phyloP scores from a whole-genome alignment of 257 asterid genomes.

The Linaria vulgaris region DNA sequence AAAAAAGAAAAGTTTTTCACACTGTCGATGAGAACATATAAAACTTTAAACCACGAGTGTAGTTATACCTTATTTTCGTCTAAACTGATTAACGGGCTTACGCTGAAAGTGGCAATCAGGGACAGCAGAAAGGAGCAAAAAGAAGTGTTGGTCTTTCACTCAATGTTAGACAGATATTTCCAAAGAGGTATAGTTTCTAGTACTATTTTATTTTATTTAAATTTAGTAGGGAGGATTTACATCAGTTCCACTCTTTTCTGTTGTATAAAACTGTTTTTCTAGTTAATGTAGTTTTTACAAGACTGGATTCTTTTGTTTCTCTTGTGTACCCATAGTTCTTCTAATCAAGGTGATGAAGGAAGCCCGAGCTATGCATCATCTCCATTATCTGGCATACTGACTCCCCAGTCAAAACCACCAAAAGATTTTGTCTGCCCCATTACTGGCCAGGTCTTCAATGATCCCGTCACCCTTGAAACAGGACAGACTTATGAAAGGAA shows the following conservation, averaged over 20 bases:
- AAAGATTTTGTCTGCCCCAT: slow-evolving; percentile 87
- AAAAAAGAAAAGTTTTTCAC: too few relatives aligned
- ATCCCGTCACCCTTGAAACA: slow-evolving; percentile 84
- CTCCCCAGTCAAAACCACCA: slow-evolving; percentile 83
- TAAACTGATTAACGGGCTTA: slow-evolving; percentile 13
- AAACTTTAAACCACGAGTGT: not conserved
- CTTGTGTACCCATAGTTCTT: slow-evolving; percentile 38
- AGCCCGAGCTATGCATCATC: slow-evolving; percentile 49
- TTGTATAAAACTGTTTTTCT: too few relatives aligned
- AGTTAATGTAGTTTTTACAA: not conserved
- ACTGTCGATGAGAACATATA: too few relatives aligned
- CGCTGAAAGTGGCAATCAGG: slow-evolving; percentile 48
- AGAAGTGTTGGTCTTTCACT: slow-evolving; percentile 29
- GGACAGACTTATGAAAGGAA: slow-evolving; percentile 87
- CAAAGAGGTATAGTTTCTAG: slow-evolving; percentile 48
- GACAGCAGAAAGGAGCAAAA: slow-evolving; percentile 37
- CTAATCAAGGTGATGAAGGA: slow-evolving; percentile 50
- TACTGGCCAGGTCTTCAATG: slow-evolving; percentile 74
- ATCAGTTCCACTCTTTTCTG: too few relatives aligned
- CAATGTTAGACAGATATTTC: slow-evolving; percentile 39
- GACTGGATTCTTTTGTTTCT: not conserved
- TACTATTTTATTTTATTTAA: not conserved
- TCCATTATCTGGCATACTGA: slow-evolving; percentile 55
- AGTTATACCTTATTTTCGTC: not conserved
- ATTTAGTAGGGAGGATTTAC: not conserved